Percentiles rank a stretch among this genome's conserved stretches.
These are phyloP conservation scores for Sugiyamaella lignohabitans DNA, from an alignment of 805 yeast species.

Conservation along the genomic window DNA sequence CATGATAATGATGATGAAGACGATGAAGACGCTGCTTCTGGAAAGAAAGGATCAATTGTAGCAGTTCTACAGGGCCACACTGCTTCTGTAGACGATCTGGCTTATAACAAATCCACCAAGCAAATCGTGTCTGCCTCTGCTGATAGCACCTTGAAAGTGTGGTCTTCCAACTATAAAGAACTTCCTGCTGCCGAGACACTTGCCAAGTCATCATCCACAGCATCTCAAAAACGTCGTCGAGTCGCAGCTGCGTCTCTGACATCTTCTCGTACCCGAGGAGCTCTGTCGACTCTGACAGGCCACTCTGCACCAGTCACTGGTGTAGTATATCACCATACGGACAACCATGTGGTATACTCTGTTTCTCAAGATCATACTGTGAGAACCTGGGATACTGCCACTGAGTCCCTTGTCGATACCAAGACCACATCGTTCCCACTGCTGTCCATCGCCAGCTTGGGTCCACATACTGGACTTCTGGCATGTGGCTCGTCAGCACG, in stretches of 20 bases:
- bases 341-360: constrained; percentile 80
- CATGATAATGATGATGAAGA: constrained; percentile 41
- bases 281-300: constrained; percentile 70
- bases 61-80: constrained; percentile 88
- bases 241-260: constrained; percentile 66
- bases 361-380: constrained; percentile 94
- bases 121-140: constrained; percentile 78
- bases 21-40: constrained; percentile 35
- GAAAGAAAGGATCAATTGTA: constrained; percentile 46
- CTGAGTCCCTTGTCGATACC: constrained; percentile 79
- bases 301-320: constrained; percentile 87
- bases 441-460: constrained; percentile 64
- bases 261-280: constrained; percentile 71
- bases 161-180: constrained; percentile 85
- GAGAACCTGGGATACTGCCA: constrained; percentile 93
- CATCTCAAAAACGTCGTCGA: constrained; percentile 83
- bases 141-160: constrained; percentile 72
- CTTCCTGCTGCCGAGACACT: constrained; percentile 53
- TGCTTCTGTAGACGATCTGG: constrained; percentile 75
- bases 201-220: constrained; percentile 45
- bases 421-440: constrained; percentile 81
- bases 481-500: constrained; percentile 98
- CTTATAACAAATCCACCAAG: constrained; percentile 45
- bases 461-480: constrained; percentile 54
- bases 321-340: constrained; percentile 65